Base-by-base conservation (phyloP, 768 basidiomycete species). In the Tulasnella sp. region DNA sequence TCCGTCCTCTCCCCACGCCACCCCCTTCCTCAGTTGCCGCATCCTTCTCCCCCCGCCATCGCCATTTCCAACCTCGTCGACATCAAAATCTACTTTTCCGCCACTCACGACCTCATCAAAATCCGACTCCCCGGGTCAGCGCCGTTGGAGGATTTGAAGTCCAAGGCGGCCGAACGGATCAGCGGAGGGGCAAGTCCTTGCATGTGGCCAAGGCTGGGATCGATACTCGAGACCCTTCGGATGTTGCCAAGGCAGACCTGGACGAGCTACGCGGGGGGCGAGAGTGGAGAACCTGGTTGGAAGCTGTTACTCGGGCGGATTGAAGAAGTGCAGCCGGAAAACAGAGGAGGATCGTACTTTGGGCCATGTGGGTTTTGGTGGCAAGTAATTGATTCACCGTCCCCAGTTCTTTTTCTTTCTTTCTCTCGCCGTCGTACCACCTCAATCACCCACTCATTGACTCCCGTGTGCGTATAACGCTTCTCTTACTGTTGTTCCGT, bases 321-420 rank as follows among this genome's bases (percentile, higher is more conserved):
- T n/a, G n/a, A n/a, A n/a, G 54, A 3, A 31, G 54, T 58, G 54
- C n/a, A 8, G n/a, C 29, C n/a, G 54, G 54, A 58, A 58, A 70
- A 34, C 68, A 70, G 68, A 70, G 54, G 25, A 70, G 68, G 68
- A 37, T 70, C 68, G 68, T 70, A 4, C 25, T 70, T 17, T 70
- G 68, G 68, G 68, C 68, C 31, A 34, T 38, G 11, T 70, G 37
- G 31, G n/a, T n/a, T n/a, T 1, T 40, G 15, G 39, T 5, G 42
- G 42, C 4, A 45, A 45, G 45, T 70, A 37, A 37, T 19, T 70
- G 17, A 37, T 70, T 70, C 29, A 36, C 14, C 15, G 6, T 19
- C 68, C 2, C 37, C 8, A n/a, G n/a, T n/a, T 34, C 68, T 70
- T 15, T 38, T 3, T 36, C n/a, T 38, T 70, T 19, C 36, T 4